Evolutionary conservation across 768 basidiomycete species (phyloP), one percentile per base, ranked within the genome.

Genomic region (Mycena polygramma): DNA sequence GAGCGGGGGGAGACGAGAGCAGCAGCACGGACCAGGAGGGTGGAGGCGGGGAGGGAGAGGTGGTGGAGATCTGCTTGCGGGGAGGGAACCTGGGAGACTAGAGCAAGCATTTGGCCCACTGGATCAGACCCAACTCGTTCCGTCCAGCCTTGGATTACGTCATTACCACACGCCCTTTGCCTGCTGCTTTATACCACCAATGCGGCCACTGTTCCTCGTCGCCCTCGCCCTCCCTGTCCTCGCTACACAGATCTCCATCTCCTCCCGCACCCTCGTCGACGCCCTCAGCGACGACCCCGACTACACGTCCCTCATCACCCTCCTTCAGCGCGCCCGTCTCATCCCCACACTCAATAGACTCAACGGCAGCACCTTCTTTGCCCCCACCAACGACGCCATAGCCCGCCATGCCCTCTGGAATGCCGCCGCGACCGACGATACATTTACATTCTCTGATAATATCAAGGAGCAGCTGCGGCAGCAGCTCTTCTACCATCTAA

Each of bases 311-410:
- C 84, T 98, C 20, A 82, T 99, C 20, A 77, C 77, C 24, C 88
- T 98, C 17, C 86, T 99, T 14, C 96, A 97, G 79, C 88, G 89
- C 17, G 88, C 97, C 5, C 91, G 91, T 69, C 91, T 99, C 71
- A 91, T 99, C 63, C 98, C 98, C 2, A 95, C 94, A 8, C 86
- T 99, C 72, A 98, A 97, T 79, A 90, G 85, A 73, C 90, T 99
- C 73, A 91, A 93, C 68, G 89, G 85, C 48, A 87, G 87, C 77
- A 98, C 98, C 35, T 79, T 99, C 55, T 99, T 98, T 76, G 98
- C 98, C 2, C 98, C 98, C 2, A 98, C 95, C 22, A 97, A 99
- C 81, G 91, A 95, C 68, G 98, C 98, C 41, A 89, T 97, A 73
- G 80, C 88, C 71, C 86, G 84, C 35, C 84, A 90, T 71, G 74